Percentiles rank a stretch among this genome's conserved stretches.
phyloP scores from a whole-genome alignment of 83 land plant species.

The Thuja plicata region DNA sequence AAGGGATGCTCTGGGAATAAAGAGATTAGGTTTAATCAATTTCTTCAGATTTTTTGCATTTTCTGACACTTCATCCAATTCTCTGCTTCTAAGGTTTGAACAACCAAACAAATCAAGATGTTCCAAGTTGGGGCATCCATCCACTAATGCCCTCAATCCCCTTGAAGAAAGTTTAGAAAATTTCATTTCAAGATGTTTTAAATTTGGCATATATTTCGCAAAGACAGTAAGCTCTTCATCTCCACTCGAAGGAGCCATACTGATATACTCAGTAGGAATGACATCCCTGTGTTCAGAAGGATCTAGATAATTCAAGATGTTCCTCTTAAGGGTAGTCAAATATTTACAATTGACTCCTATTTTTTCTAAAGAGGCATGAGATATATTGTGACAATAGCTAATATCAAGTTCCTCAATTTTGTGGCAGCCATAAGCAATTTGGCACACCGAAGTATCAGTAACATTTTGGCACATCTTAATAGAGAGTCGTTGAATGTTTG shows the following conservation, averaged over 20 bases:
- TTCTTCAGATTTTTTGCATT: constrained; percentile 40
- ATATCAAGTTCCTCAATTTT: constrained; percentile 55
- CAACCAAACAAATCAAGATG: constrained; percentile 65
- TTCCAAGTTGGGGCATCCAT: constrained; percentile 44
- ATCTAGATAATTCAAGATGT: constrained; percentile 55
- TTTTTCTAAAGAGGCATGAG: constrained; percentile 39
- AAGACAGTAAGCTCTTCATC: constrained; percentile 54
- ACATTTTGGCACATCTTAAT: constrained; percentile 47
- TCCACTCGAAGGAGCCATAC: constrained; percentile 50
- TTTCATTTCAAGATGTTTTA: constrained; percentile 22
- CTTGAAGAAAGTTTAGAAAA: constrained; percentile 23
- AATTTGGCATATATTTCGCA: constrained; percentile 40
- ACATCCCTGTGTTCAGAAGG: constrained; percentile 54
- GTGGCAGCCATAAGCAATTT: constrained; percentile 37
- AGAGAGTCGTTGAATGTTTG: constrained; percentile 52
- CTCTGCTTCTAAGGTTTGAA: constrained; percentile 47
- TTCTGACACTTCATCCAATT: constrained; percentile 23
- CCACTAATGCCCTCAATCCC: constrained; percentile 35
- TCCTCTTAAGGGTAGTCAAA: constrained; percentile 43
- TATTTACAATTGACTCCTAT: constrained; percentile 46
- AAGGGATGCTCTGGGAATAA: constrained; percentile 46
- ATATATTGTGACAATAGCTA: constrained; percentile 63
- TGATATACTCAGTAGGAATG: constrained; percentile 51
- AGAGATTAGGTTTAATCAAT: constrained; percentile 52
- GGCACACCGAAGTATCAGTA: constrained; percentile 32